Base-by-base conservation (phyloP, 2,329 filamentous ascomycete genomes). In the Epichloe glyceriae region DNA sequence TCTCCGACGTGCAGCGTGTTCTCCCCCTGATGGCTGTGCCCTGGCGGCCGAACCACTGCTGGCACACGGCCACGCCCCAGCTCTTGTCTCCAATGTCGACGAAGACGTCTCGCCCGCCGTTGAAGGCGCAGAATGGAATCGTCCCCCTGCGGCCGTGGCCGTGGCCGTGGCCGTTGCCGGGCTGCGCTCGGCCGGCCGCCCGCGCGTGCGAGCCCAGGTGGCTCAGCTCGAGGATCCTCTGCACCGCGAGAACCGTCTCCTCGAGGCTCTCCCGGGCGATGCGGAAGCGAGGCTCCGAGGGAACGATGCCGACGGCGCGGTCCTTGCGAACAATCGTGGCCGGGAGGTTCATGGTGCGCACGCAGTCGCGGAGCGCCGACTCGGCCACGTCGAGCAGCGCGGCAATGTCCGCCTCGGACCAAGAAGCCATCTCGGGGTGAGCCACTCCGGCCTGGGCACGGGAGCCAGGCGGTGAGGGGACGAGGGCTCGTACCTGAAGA, bases 61-160 rank as follows among this genome's bases (percentile, higher is more conserved):
- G 93, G 64, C 90, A 96, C 4, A 90, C 88, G 35, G 86, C 77
- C 3, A 98, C 93, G 56, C 93, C 93, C 86, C 90, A 95, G 49
- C 85, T 89, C 71, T 98, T 98, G 70, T 98, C 93, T 51, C 93
- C 93, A 62, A 98, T 96, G 65, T 98, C 93, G 50, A 98, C 90
- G 68, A 98, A 98, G 41, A 97, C 89, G 65, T 98, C 93, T 55
- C 93, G 91, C 11, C 93, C 93, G 50, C 91, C 93, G 66, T 98
- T 98, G 73, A 98, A 98, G 20, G 93, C 93, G 64, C 93, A 98
- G 63, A 97, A 98, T 0, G 93, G 93, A 34, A 98, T 71, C 63
- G 8, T 8, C 7, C 57, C 58, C 52, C 40, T 48, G 20, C 45
- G 44, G 48, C 58, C 53, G 53, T 26, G 22, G 22, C n/a, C n/a